Base-by-base conservation (phyloP, 495 filamentous ascomycete genomes). In the Aspergillus panamensis region DNA sequence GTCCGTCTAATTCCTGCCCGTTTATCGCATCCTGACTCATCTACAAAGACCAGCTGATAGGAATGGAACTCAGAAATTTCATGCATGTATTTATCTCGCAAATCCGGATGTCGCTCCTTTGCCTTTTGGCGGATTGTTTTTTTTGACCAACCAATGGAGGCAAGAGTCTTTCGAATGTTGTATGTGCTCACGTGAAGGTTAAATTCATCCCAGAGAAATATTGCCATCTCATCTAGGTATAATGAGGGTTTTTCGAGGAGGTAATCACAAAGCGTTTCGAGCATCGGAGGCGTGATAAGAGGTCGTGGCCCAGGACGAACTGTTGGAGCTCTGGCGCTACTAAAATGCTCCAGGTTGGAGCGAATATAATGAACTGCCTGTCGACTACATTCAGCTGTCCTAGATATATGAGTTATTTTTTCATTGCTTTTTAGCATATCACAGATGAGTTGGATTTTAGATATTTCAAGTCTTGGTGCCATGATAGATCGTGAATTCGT, bases 161-260 rank as follows among this genome's bases (percentile, higher is more conserved):
- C 19, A 50, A 60, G 52, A 1, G 48, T 52, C 13, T 31, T 9
- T 6, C 30, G 51, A 14, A 60, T 55, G 25, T 17, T 60, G 19
- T 19, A 52, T 31, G 32, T 44, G 25, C 55, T 20, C 35, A 51
- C 39, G 8, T 13, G 1, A 4, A 52, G 17, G 1, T 66, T 30
- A 58, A 72, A 74, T 49, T 74, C 64, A 62, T 76, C 69, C 53
- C 42, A 63, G n/a, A 76, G 20, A 43, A 73, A 77, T 2, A 60
- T 8, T 12, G 16, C 59, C 53, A 70, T 67, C 53, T 66, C 59
- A 52, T 67, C 47, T 17, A 66, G 61, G 48, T 67, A 67, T 61
- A 66, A 43, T 42, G 53, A 48, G 5, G 58, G 62, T 51, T 65
- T 68, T 50, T 64, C 55, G 8, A 63, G 19, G 0, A 65, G 39